phyloP scores from a whole-genome alignment of 306 rosid species.

The Echinosophora koreensis region DNA sequence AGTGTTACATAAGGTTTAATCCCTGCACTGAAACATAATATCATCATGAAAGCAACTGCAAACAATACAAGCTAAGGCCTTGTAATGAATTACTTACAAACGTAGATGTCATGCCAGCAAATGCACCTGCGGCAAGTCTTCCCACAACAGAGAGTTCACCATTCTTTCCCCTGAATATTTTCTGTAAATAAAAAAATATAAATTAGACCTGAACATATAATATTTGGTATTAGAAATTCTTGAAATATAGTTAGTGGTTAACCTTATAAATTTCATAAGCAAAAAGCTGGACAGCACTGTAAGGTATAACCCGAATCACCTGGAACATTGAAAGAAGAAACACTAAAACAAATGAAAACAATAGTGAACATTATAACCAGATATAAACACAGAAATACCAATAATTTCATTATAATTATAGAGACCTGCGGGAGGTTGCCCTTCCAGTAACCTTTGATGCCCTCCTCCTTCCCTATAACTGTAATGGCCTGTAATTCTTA shows the following conservation, averaged over 20 bases:
- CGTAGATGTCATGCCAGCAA: constrained; percentile 98
- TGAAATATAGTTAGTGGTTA: constrained; percentile 33
- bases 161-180: constrained; percentile 74
- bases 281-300: constrained; percentile 95
- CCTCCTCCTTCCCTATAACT: constrained; percentile 86
- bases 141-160: constrained; percentile 85
- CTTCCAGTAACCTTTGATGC: constrained; percentile 93
- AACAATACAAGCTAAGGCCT: constrained; percentile 4
- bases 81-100: constrained; percentile 67
- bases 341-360: constrained; percentile 48
- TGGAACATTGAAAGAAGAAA: constrained; percentile 51
- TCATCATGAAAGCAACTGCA: background rate
- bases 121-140: constrained; percentile 97
- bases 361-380: constrained; percentile 25
- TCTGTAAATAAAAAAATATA: constrained; percentile 56
- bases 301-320: constrained; percentile 96
- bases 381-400: constrained; percentile 32
- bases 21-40: constrained; percentile 17
- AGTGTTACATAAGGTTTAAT: constrained; percentile 22
- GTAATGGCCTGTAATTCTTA: constrained; percentile 70
- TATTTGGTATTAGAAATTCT: constrained; percentile 14
- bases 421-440: constrained; percentile 96
- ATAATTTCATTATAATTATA: constrained; percentile 27
- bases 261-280: constrained; percentile 91
- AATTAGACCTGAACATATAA: constrained; percentile 42